Base-by-base conservation (phyloP, 2,329 filamentous ascomycete species). In the Tolypocladium tundrense region DNA sequence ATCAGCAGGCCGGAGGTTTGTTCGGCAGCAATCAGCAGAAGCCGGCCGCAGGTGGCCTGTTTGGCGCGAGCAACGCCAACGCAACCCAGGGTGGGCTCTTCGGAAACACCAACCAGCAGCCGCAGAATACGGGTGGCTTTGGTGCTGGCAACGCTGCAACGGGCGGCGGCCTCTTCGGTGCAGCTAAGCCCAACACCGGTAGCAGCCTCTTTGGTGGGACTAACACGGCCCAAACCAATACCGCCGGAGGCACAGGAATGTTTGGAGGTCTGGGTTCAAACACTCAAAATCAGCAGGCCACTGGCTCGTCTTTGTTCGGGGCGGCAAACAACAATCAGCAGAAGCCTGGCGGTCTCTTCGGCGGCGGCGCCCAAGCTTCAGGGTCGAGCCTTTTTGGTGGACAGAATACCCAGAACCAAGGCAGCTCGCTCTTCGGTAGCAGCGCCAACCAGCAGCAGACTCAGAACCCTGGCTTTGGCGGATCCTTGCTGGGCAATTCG, bases 401-500 rank as follows among this genome's bases (percentile, higher is more conserved):
- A 53, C 75, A 73, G 57, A 74, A 70, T 57, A 75, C 71, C 63
- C 77, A 82, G 63, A 76, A 75, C 50, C 71, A 75, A 14, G 72
- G 73, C 37, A 68, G 71, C 4, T 65, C 65, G 7, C 45, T 82
- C 16, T 84, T 84, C 57, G 79, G 79, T 14, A 68, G 67, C 57
- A 73, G 71, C 50, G 73, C 73, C 54, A 74, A 75, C 57, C 74
- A 79, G 50, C 79, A 83, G 57, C 82, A 82, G 58, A 73, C 74
- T 39, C 78, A 79, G 61, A 69, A 70, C 33, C 57, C 64, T n/a
- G 70, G 68, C 27, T 61, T 69, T 7, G 78, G 81, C 27, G 75
- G 73, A 59, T 88, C 86, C 0, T 67, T 90, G 3, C 83, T 90
- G 54, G 83, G 83, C 24, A 77, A 71, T 60, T 78, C 79, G 1